phyloP scores from a whole-genome alignment of 306 rosid species.

The Prunus kanzakura region DNA sequence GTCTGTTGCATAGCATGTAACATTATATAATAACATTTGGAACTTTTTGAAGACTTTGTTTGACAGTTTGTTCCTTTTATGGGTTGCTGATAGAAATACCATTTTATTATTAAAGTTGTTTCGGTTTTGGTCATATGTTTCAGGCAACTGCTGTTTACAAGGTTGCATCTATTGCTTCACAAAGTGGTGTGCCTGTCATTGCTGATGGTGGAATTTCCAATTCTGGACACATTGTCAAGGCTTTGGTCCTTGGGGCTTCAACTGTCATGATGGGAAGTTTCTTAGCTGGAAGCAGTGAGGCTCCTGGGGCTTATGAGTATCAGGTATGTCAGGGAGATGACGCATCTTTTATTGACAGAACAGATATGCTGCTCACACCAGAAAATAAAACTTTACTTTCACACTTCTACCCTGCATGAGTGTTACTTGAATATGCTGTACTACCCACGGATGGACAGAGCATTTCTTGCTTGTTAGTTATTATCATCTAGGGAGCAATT shows the following conservation, averaged over 20 bases:
- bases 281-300: conserved; percentile 85
- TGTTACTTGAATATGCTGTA: not conserved
- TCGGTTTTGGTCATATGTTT: conserved; percentile 10
- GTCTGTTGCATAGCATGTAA: not conserved
- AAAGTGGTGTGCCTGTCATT: conserved; percentile 74
- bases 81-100: not conserved
- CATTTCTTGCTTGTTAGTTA: not conserved
- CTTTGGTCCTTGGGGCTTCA: conserved; percentile 80
- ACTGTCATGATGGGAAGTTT: conserved; percentile 98
- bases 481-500: not conserved
- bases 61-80: not conserved
- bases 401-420: not conserved
- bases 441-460: not conserved
- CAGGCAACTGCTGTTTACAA: conserved; percentile 90
- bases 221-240: conserved; percentile 91
- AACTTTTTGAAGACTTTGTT: not conserved
- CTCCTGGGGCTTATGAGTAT: conserved; percentile 77
- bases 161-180: conserved; percentile 76
- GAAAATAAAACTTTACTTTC: not conserved
- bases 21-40: not conserved
- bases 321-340: conserved; percentile 44
- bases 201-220: conserved; percentile 95
- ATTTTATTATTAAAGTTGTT: not conserved
- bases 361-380: not conserved
- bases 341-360: not conserved